These are phyloP conservation scores for Clonostachys rhizophaga DNA, from an alignment of 2,329 filamentous ascomycete species.

Conservation along the genomic window DNA sequence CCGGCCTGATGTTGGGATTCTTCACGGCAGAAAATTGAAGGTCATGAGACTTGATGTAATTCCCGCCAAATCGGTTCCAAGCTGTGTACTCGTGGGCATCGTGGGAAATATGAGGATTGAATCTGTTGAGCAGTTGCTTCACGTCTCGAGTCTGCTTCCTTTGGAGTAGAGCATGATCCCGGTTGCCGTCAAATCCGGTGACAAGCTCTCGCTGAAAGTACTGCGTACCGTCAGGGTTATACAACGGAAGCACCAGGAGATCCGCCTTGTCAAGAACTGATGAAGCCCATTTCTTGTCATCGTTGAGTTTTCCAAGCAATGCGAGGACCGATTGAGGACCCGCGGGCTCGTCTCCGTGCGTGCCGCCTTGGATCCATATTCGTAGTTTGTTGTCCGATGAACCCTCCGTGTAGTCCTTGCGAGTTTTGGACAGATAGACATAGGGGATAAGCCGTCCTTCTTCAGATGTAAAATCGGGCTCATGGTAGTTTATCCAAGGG, in stretches of 20 bases:
- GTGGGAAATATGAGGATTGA: conserved; percentile 4
- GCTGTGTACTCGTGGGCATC: conserved; percentile 7
- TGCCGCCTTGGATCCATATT: conserved; percentile 5
- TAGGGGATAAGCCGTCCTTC: conserved; percentile 11
- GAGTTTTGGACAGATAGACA: conserved; percentile 5
- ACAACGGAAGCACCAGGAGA: conserved; percentile 4
- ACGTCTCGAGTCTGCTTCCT: conserved; percentile 4
- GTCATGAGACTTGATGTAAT: conserved; percentile 4
- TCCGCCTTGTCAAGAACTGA: conserved; percentile 3
- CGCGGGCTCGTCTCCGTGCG: conserved; percentile 5
- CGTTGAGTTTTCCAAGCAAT: conserved; percentile 4
- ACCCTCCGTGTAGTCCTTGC: background rate
- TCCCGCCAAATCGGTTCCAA: conserved; percentile 1
- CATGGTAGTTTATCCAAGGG: conserved; percentile 10
- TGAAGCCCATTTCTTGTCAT: conserved; percentile 2
- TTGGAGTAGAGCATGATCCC: conserved; percentile 5
- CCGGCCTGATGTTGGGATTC: conserved; percentile 5
- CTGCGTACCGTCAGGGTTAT: conserved; percentile 5
- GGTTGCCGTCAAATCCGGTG: conserved; percentile 4
- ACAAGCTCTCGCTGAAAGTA: conserved; percentile 6
- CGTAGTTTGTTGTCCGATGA: conserved; percentile 2
- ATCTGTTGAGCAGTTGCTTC: conserved; percentile 2
- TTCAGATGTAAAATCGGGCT: conserved; percentile 8
- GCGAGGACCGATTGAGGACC: conserved; percentile 6
- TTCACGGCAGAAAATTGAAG: conserved; percentile 3